phyloP scores from a whole-genome alignment of 306 rosid species.

The Trifolium repens region DNA sequence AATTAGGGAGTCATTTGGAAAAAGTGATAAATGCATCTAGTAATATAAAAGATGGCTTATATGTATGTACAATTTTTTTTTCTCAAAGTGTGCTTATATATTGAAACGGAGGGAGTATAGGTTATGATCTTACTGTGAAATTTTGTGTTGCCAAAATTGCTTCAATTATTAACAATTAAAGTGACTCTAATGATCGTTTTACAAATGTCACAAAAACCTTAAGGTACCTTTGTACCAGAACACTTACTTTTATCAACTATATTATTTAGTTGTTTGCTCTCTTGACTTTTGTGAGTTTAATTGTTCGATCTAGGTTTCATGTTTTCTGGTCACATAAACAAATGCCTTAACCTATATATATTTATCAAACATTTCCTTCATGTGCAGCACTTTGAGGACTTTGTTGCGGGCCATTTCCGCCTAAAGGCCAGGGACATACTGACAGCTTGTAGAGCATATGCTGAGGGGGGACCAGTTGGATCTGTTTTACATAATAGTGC shows the following conservation, averaged over 20 bases:
- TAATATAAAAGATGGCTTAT: not conserved
- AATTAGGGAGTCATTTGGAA: not conserved
- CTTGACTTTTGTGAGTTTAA: slow-evolving; percentile 14
- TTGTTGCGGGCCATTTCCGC: slow-evolving; percentile 64
- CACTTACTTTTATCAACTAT: not conserved
- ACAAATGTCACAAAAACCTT: not conserved
- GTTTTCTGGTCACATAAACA: not conserved
- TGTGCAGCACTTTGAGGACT: slow-evolving; percentile 79
- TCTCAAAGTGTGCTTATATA: not conserved
- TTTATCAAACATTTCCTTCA: slow-evolving; percentile 2
- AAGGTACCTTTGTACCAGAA: slow-evolving; percentile 3
- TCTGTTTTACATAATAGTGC: slow-evolving; percentile 39
- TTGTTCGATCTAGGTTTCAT: not conserved
- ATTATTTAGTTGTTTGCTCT: slow-evolving; percentile 21
- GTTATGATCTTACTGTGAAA: not conserved
- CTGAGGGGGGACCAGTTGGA: slow-evolving; percentile 65
- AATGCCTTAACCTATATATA: slow-evolving; percentile 1
- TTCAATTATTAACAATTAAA: not conserved
- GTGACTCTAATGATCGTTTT: not conserved
- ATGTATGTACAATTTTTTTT: not conserved
- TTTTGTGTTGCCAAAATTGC: not conserved
- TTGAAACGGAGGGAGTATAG: not conserved
- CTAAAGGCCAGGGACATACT: slow-evolving; percentile 55
- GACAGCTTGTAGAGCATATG: slow-evolving; percentile 64
- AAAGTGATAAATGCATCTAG: not conserved